A percentile compares a stretch with the other conserved stretches of the same genome.
These are phyloP conservation scores for Eucalyptus caleyi DNA, from an alignment of 345 rosid genomes.

Conservation along the genomic window DNA sequence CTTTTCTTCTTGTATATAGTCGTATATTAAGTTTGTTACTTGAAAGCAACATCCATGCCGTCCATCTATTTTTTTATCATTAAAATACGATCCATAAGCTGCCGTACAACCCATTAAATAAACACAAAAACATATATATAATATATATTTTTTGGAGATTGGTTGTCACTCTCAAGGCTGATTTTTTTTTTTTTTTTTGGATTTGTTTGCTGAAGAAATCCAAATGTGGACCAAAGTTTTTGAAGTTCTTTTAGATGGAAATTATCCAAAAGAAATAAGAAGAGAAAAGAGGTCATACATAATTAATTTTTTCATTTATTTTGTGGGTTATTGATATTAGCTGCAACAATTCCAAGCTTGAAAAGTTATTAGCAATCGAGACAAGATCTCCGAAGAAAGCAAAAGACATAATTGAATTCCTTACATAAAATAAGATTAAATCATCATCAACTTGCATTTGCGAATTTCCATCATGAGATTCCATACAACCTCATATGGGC, in stretches of 20 bases:
- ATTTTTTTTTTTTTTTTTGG: background rate
- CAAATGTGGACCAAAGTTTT: background rate
- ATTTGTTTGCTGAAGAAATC: background rate
- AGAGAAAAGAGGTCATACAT: background rate
- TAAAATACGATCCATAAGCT: background rate
- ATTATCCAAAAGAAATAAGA: background rate
- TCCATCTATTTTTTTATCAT: background rate
- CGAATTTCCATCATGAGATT: conserved; percentile 6
- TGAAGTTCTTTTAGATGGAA: background rate
- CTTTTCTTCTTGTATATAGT: background rate
- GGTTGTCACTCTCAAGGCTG: background rate
- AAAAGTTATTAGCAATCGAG: background rate
- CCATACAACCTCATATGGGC: background rate
- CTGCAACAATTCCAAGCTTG: background rate
- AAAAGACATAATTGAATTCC: background rate
- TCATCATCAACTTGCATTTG: background rate
- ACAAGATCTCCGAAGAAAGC: background rate
- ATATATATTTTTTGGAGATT: background rate
- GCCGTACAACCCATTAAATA: background rate
- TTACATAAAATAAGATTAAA: background rate
- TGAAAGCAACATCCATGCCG: background rate
- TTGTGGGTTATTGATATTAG: background rate
- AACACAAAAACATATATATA: background rate
- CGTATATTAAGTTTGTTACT: background rate
- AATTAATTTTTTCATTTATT: background rate